Conservation (phyloP, 176 grass and related monocot species). For the Elaeis guineensis region DNA sequence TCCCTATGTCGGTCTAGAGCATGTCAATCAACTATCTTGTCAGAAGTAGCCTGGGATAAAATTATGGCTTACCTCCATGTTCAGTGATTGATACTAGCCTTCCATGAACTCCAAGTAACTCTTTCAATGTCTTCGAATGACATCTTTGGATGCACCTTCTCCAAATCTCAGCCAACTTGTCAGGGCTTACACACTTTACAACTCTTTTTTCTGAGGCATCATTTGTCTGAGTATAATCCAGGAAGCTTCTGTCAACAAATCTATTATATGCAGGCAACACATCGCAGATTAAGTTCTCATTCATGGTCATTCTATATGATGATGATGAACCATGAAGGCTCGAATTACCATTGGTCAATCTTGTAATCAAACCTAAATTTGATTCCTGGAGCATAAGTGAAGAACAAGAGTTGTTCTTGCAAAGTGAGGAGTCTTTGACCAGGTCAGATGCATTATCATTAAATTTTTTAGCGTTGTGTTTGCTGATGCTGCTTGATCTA, state of each 20-base stretch:
- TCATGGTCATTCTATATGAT: constrained; percentile 31
- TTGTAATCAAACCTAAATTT: constrained; percentile 30
- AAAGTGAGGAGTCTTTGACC: constrained; percentile 39
- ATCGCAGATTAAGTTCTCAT: constrained; percentile 3
- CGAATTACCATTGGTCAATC: constrained; percentile 21
- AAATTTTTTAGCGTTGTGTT: constrained; percentile 42
- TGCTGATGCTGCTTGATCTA: constrained; percentile 54
- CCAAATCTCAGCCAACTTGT: constrained; percentile 21
- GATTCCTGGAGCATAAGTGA: constrained; percentile 21
- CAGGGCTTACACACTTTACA: constrained; percentile 26
- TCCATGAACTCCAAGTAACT: constrained; percentile 54
- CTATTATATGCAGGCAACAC: constrained; percentile 28
- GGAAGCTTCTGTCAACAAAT: constrained; percentile 36
- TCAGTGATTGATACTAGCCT: constrained; percentile 52
- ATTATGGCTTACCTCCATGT: constrained; percentile 42
- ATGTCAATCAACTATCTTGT: no score
- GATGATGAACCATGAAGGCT: constrained; percentile 22
- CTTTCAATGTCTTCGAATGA: constrained; percentile 31
- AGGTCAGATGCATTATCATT: constrained; percentile 37
- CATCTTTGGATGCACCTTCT: no score
- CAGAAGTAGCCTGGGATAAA: no score
- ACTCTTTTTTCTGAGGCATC: constrained; percentile 19
- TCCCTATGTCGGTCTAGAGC: no score
- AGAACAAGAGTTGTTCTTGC: constrained; percentile 38
- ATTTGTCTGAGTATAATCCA: constrained; percentile 24